These are phyloP conservation scores for Erodium texanum DNA, from an alignment of 441 rosid species.

Conservation along the genomic window DNA sequence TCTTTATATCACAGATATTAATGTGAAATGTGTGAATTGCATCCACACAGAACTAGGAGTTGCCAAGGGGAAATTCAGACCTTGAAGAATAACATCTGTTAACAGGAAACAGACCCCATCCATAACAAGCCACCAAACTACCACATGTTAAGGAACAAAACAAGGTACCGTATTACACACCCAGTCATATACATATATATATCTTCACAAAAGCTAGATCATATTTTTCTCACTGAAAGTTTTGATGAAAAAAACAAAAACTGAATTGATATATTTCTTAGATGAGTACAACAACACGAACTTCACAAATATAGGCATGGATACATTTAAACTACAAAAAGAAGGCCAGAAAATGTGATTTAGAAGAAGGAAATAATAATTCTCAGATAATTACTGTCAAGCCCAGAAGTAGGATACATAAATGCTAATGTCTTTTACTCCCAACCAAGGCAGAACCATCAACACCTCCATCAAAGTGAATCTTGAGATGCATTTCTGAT, in stretches of 20 bases:
- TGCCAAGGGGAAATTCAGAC: conserved; percentile 20
- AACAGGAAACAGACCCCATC: conserved; percentile 23
- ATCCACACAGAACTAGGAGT: conserved; percentile 18
- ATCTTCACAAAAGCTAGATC: not conserved
- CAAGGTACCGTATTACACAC: conserved; percentile 7
- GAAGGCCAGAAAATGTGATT: not conserved
- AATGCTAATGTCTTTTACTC: conserved; percentile 33
- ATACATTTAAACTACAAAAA: not conserved
- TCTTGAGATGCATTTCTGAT: conserved; percentile 42
- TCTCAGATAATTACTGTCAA: conserved; percentile 11
- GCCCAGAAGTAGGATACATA: conserved; percentile 47
- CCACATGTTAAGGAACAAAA: conserved; percentile 33
- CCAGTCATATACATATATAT: not conserved
- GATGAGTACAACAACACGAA: not conserved
- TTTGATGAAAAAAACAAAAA: not conserved
- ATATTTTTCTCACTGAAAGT: not conserved
- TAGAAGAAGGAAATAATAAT: conserved; percentile 9
- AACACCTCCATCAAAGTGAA: conserved; percentile 39
- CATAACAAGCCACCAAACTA: conserved; percentile 24
- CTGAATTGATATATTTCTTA: conserved; percentile 2
- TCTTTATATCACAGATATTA: conserved; percentile 7
- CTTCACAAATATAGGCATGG: conserved; percentile 8
- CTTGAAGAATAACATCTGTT: conserved; percentile 22
- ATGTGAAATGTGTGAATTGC: conserved; percentile 13
- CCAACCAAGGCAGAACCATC: conserved; percentile 40